Evolutionary conservation across 2,329 filamentous ascomycete species (phyloP).

Genomic region (Ceratocystis harringtonii): DNA sequence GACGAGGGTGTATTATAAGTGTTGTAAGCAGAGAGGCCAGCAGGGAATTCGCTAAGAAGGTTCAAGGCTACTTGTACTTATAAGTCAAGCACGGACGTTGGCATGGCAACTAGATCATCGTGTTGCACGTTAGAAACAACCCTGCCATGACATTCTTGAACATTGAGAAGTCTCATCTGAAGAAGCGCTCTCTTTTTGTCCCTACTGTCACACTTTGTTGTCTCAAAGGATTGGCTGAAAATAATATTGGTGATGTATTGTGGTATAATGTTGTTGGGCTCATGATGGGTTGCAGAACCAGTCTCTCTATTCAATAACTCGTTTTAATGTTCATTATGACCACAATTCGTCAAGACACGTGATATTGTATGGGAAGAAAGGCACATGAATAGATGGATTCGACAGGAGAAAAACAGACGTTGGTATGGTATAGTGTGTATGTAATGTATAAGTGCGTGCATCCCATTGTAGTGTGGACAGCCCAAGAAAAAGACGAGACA

Average conservation of each 20-base stretch:
- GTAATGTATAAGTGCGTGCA: neutral
- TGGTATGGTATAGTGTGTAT: constrained; percentile 1
- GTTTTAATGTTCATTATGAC: neutral
- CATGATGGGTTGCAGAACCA: neutral
- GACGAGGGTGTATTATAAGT: neutral
- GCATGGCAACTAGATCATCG: neutral
- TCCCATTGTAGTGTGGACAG: neutral
- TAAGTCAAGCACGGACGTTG: neutral
- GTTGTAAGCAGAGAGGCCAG: neutral
- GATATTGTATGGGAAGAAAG: neutral
- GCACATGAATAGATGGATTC: neutral
- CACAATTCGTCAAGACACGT: neutral
- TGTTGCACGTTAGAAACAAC: neutral
- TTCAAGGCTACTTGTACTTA: neutral
- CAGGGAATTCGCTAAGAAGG: neutral
- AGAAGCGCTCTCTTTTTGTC: neutral
- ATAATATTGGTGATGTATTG: too few relatives aligned
- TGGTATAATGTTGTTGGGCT: neutral
- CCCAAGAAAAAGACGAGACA: neutral
- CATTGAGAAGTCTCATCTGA: neutral
- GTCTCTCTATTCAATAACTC: neutral
- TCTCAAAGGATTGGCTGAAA: neutral
- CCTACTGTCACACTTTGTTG: neutral
- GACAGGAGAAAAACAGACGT: neutral
- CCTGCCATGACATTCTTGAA: neutral